Evolutionary conservation across 2,329 filamentous ascomycete species (phyloP), one percentile per base, ranked within the genome.

Genomic region (Aspergillus caelatus): DNA sequence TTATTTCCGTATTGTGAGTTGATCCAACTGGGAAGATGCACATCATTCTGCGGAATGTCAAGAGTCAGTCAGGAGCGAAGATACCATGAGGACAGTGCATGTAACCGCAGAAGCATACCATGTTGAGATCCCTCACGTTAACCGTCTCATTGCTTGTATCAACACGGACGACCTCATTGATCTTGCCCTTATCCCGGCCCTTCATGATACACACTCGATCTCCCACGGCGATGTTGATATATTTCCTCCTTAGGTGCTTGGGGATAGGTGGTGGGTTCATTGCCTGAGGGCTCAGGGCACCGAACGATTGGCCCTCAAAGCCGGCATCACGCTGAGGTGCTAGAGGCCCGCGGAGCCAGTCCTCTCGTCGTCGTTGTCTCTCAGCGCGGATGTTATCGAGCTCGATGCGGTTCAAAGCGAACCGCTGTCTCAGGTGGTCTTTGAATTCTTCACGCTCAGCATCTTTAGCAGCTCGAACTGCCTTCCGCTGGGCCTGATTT

Each of bases 181-280:
- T 95, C 81, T 90, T 92, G 72, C 93, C 93, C 81, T 89, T 91
- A 72, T 95, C 91, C 41, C 85, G 85, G 10, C 94, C 94, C 65
- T 90, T 87, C 60, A 93, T 80, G 63, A 98, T 81, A 59, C 94
- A 91, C 36, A 97, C 93, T 64, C 95, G 86, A 78, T 98, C 95
- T 8, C 89, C 88, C 4, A 80, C 74, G 28, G 84, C 85, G 63
- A 94, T 81, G 68, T 88, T 90, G 65, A 91, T 82, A 76, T 84
- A 84, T 70, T 75, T 75, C 60, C 68, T 77, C 75, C 68, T 75
- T 55, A 75, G 72, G 60, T 75, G 73, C 61, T 79, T 73, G 23
- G 80, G 77, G 53, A 83, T 74, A 28, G 78, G 71, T 34, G 82
- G 74, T 39, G 76, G 72, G 58, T 75, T 70, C 68, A 78, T 70